phyloP scores from a whole-genome alignment of 2,329 filamentous ascomycete species.

The Penicillium polonicum region DNA sequence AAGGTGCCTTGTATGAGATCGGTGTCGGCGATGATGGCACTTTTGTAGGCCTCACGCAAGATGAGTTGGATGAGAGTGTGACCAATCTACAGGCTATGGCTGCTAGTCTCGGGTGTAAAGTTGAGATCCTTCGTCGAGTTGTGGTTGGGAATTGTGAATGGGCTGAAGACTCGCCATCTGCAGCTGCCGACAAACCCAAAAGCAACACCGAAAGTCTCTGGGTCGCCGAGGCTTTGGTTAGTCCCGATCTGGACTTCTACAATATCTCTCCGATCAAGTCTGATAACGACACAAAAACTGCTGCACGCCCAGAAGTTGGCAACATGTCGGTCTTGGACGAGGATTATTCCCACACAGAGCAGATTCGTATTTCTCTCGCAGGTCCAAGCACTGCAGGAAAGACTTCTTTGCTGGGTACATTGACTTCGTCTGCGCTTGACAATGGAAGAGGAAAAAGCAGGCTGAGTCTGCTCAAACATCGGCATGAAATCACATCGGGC shows the following conservation, averaged over 20 bases:
- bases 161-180: conserved; percentile 32
- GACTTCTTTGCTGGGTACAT: conserved; percentile 81
- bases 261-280: conserved; percentile 21
- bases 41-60: conserved; percentile 79
- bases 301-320: background rate
- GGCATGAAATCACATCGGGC: conserved; percentile 87
- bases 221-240: conserved; percentile 89
- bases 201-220: conserved; percentile 61
- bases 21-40: conserved; percentile 93
- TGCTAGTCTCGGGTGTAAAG: conserved; percentile 80
- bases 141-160: conserved; percentile 78
- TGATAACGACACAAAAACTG: background rate
- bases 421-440: conserved; percentile 84
- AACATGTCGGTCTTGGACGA: conserved; percentile 15
- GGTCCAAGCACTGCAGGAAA: conserved; percentile 91
- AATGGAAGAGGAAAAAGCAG: conserved; percentile 90
- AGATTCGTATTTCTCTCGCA: conserved; percentile 81
- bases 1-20: conserved; percentile 92
- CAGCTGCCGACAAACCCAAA: conserved; percentile 25
- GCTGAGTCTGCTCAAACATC: conserved; percentile 83
- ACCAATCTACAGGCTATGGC: conserved; percentile 86
- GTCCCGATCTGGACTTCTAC: conserved; percentile 61
- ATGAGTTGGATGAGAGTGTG: conserved; percentile 90
- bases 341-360: conserved; percentile 59
- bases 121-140: conserved; percentile 78